Evolutionary conservation across 176 grass and related monocot species (phyloP), one percentile per base, ranked within the genome.

Genomic region (Oryza meridionalis): DNA sequence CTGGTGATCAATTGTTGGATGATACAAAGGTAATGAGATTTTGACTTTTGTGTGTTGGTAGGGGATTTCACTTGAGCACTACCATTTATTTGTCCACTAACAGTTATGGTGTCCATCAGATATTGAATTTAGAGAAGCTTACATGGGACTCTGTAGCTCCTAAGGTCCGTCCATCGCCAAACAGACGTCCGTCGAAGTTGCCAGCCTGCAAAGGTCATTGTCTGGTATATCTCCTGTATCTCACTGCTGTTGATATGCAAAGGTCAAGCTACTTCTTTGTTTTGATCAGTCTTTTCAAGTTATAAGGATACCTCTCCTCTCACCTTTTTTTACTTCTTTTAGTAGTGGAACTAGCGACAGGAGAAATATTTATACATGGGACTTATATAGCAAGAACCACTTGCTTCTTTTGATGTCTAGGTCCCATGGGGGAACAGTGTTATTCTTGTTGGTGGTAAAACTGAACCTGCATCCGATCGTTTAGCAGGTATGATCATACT

Each of bases 191-290:
- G 21, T 45, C 44, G 26, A 96, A 87, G 84, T 87, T 98, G 64
- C 96, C 91, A 75, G 82, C 93, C 87, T 94, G 96, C 88, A 95
- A 87, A 90, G 96, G 96, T 84, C 96, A 98, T 82, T 94, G 93
- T 81, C 66, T 98, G 96, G 96, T 98, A 87, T 77, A 77, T 63
- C 80, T 88, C 83, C 72, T 84, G 70, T 86, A 67, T 13, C 76
- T 90, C 70, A 83, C 44, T 75, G 69, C 77, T 77, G 10, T 81
- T 37, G 13, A 4, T 22, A 2, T 46, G 1, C n/a, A 17, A 16
- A 69, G 67, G 27, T 80, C 79, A 71, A 37, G 45, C 62, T 79
- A 67, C 38, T 74, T 89, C 45, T 32, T 68, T 33, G 42, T 65
- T 33, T 14, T 65, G 6, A 65, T 72, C 70, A 72, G 10, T 29